Evolutionary conservation across 306 rosid species (phyloP).

Genomic region (Fagus sylvatica): DNA sequence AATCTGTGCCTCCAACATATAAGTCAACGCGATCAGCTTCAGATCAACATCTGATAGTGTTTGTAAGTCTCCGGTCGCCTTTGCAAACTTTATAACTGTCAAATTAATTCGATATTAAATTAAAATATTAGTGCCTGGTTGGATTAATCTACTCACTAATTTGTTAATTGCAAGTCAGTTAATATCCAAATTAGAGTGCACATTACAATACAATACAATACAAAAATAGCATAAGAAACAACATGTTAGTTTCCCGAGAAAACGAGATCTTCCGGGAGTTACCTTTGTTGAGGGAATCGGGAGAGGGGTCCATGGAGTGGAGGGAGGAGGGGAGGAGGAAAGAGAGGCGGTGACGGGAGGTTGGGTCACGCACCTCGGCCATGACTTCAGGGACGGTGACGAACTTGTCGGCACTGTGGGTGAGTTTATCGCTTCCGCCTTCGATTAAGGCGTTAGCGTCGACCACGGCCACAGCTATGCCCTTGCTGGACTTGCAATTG

Average conservation of each 20-base stretch:
- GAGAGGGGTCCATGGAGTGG: constrained; percentile 56
- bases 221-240: too few relatives aligned
- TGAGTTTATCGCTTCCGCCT: constrained; percentile 48
- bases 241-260: not conserved
- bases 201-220: too few relatives aligned
- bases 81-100: constrained; percentile 52
- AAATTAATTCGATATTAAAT: too few relatives aligned
- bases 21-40: constrained; percentile 53
- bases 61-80: constrained; percentile 58
- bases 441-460: constrained; percentile 56
- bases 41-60: constrained; percentile 57
- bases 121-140: too few relatives aligned
- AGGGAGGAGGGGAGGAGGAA: constrained; percentile 43
- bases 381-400: constrained; percentile 51
- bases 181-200: too few relatives aligned
- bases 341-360: constrained; percentile 57
- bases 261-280: not conserved
- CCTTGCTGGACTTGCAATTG: constrained; percentile 50
- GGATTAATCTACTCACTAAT: too few relatives aligned
- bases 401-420: constrained; percentile 44
- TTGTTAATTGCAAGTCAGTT: too few relatives aligned
- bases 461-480: constrained; percentile 48
- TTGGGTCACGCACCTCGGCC: constrained; percentile 57
- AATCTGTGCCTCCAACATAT: constrained; percentile 48
- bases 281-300: constrained; percentile 53